Conservation (phyloP, 495 filamentous ascomycete species). For the Podospora didyma region DNA sequence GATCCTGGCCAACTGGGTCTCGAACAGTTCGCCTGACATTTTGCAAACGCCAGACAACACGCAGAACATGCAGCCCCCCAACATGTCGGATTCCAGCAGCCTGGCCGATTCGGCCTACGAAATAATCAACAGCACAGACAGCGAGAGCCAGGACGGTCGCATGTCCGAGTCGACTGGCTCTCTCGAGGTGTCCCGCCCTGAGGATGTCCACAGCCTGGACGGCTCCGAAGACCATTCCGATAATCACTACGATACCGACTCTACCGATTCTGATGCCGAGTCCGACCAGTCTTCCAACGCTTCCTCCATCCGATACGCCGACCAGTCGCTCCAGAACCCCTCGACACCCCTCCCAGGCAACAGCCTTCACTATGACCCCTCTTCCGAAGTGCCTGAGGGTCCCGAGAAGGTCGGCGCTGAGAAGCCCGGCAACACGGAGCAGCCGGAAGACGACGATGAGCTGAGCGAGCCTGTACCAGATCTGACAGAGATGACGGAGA, state of each 20-base stretch:
- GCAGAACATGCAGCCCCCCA: too few relatives aligned
- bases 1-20: conserved; percentile 49
- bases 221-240: conserved; percentile 43
- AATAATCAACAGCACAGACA: conserved; percentile 45
- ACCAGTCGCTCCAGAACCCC: conserved; percentile 39
- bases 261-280: conserved; percentile 26
- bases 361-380: conserved; percentile 30
- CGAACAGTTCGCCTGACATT: conserved; percentile 44
- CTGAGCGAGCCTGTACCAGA: not conserved
- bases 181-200: conserved; percentile 41
- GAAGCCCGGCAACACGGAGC: conserved; percentile 21
- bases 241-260: conserved; percentile 19
- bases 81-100: conserved; percentile 38
- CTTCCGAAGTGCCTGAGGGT: conserved; percentile 17
- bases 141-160: conserved; percentile 40
- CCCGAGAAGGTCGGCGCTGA: conserved; percentile 5
- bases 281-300: conserved; percentile 39
- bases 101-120: conserved; percentile 57
- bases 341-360: conserved; percentile 34
- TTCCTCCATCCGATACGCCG: conserved; percentile 37
- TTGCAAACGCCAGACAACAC: too few relatives aligned
- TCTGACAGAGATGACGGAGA: not conserved
- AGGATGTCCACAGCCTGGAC: conserved; percentile 52
- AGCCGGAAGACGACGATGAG: conserved; percentile 10
- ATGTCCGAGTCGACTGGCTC: conserved; percentile 51